These are phyloP conservation scores for Penicillium simplicissimum DNA, from an alignment of 495 filamentous ascomycete species.

Conservation along the genomic window DNA sequence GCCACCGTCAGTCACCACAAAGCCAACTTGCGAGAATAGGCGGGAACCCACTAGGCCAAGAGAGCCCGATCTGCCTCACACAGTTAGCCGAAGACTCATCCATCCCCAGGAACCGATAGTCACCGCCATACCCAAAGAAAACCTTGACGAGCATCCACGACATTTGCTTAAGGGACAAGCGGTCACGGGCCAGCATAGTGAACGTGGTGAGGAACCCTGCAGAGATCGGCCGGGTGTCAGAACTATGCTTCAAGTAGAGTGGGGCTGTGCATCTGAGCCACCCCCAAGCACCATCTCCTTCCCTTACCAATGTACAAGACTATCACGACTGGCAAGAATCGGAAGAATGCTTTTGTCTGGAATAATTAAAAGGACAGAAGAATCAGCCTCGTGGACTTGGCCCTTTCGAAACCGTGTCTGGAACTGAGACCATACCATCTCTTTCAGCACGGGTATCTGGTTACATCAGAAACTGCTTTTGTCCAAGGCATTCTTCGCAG, in stretches of 20 bases:
- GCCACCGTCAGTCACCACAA: constrained; percentile 40
- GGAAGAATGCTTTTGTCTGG: constrained; percentile 87
- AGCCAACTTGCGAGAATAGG: constrained; percentile 10
- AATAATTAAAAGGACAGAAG: not conserved
- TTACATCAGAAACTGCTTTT: not conserved
- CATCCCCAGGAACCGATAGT: constrained; percentile 24
- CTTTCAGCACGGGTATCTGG: constrained; percentile 80
- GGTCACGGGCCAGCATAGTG: constrained; percentile 78
- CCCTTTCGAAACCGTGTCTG: not conserved
- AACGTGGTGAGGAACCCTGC: constrained; percentile 91
- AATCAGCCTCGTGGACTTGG: constrained; percentile 10
- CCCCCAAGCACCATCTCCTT: not conserved
- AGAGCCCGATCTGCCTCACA: constrained; percentile 60
- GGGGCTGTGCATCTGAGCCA: constrained; percentile 18
- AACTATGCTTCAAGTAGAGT: not conserved
- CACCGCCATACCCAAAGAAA: constrained; percentile 61
- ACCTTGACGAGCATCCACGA: constrained; percentile 87
- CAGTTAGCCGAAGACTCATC: constrained; percentile 38
- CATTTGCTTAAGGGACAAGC: constrained; percentile 73
- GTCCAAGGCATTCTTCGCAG: constrained; percentile 41
- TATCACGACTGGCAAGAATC: constrained; percentile 84
- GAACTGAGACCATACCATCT: constrained; percentile 59
- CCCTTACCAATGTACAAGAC: constrained; percentile 71
- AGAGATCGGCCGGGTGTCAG: constrained; percentile 29
- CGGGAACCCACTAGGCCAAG: constrained; percentile 68